phyloP scores from a whole-genome alignment of 805 yeast species.

The Saturnispora diversa region DNA sequence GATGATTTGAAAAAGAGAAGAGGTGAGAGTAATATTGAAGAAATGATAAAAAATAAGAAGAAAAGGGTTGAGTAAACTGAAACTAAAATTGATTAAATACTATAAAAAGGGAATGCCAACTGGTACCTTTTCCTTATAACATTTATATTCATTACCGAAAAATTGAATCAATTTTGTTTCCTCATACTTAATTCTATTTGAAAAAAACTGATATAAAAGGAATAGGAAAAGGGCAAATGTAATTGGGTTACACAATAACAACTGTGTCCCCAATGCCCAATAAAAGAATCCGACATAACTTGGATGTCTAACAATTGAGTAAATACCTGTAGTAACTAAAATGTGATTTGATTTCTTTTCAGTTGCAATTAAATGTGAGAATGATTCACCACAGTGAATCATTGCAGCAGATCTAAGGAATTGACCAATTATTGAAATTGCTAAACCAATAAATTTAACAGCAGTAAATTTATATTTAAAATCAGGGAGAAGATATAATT shows the following conservation, averaged over 20 bases:
- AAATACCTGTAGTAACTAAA: conserved; percentile 69
- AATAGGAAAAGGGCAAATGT: conserved; percentile 44
- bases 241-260: conserved; percentile 60
- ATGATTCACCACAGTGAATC: conserved; percentile 81
- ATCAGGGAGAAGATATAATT: conserved; percentile 34
- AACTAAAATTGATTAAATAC: background rate
- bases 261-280: conserved; percentile 88
- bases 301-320: conserved; percentile 69
- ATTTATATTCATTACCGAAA: conserved; percentile 59
- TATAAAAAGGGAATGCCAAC: conserved; percentile 60
- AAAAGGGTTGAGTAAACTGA: background rate
- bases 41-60: background rate
- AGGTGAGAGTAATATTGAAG: conserved; percentile 1
- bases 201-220: conserved; percentile 66
- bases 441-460: conserved; percentile 37
- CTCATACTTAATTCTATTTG: conserved; percentile 57
- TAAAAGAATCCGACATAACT: conserved; percentile 84
- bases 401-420: conserved; percentile 63
- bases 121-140: conserved; percentile 42
- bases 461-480: conserved; percentile 27
- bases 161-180: conserved; percentile 57
- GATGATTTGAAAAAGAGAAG: background rate
- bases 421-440: conserved; percentile 54
- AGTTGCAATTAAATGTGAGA: conserved; percentile 69
- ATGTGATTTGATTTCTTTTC: conserved; percentile 46